These are phyloP conservation scores for Vanrija humicola DNA, from an alignment of 1,284 basidiomycete species.

Conservation along the genomic window DNA sequence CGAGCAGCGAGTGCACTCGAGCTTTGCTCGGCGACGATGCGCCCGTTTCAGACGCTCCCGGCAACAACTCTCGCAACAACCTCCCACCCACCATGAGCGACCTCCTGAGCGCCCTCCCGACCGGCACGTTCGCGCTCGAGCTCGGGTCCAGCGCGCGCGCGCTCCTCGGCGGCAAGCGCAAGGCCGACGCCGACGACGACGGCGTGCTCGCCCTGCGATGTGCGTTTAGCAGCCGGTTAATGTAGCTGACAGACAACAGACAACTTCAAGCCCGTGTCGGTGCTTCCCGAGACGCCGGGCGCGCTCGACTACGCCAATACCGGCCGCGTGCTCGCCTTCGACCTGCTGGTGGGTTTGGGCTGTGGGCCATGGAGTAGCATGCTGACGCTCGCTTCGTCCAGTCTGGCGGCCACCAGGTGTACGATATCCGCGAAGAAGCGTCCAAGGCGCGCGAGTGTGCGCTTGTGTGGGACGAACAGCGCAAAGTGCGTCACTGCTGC, in stretches of 20 bases:
- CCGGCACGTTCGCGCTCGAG: constrained; percentile 14
- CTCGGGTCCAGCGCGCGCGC: constrained; percentile 9
- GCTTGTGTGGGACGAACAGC: constrained; percentile 31
- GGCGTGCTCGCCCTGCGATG: constrained; percentile 9
- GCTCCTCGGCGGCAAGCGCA: constrained; percentile 1
- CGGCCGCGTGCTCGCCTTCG: constrained; percentile 4
- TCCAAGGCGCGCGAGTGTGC: constrained; percentile 41
- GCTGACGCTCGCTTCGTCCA: neutral
- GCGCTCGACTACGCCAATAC: constrained; percentile 16
- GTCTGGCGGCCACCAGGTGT: constrained; percentile 32
- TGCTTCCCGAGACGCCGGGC: constrained; percentile 25
- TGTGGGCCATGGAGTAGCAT: too few species aligned
- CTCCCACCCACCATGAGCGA: constrained; percentile 10
- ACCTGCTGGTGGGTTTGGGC: neutral
- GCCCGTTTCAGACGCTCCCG: too few species aligned
- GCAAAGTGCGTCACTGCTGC: constrained; percentile 20
- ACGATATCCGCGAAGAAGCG: constrained; percentile 36
- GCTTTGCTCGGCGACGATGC: too few species aligned
- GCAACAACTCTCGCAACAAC: too few species aligned
- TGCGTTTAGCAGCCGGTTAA: neutral
- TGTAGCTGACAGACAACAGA: constrained; percentile 16
- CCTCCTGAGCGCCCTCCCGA: constrained; percentile 16
- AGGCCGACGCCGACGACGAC: constrained; percentile 7
- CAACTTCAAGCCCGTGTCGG: constrained; percentile 42
- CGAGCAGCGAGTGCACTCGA: too few species aligned